phyloP scores from a whole-genome alignment of 2,329 filamentous ascomycete genomes.

The Arthroderma sp. region DNA sequence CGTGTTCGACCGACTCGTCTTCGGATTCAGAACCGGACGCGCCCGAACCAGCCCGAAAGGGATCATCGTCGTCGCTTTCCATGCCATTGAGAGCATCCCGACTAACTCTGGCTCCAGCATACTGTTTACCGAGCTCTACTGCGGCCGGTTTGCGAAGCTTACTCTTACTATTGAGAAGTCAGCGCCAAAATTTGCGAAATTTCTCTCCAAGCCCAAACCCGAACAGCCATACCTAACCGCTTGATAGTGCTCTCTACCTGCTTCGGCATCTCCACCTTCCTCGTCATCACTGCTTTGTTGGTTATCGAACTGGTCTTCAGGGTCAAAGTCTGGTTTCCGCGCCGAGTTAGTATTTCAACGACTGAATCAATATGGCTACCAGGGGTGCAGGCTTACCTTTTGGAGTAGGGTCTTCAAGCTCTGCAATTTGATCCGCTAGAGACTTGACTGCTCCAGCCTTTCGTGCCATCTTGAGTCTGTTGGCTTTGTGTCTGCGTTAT shows the following conservation, averaged over 20 bases:
- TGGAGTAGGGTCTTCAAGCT: slow-evolving; percentile 47
- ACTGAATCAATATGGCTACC: slow-evolving; percentile 2
- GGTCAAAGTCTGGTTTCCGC: slow-evolving; percentile 55
- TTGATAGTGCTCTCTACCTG: slow-evolving; percentile 77
- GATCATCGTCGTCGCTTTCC: slow-evolving; percentile 32
- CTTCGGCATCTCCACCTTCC: slow-evolving; percentile 32
- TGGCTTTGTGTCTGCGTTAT: not conserved
- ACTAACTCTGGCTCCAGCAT: slow-evolving; percentile 63
- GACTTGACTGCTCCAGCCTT: slow-evolving; percentile 41
- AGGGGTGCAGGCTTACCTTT: slow-evolving; percentile 39
- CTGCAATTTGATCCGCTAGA: slow-evolving; percentile 47
- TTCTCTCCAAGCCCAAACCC: not conserved
- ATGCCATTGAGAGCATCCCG: slow-evolving; percentile 49
- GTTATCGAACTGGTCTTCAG: slow-evolving; percentile 52
- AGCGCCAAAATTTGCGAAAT: not conserved
- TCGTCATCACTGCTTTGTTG: slow-evolving; percentile 43
- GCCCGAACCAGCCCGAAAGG: slow-evolving; percentile 19
- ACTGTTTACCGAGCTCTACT: slow-evolving; percentile 60
- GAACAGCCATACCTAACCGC: slow-evolving; percentile 47
- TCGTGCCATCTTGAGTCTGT: slow-evolving; percentile 18
- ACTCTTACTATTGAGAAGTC: slow-evolving; percentile 48
- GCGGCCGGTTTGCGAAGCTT: slow-evolving; percentile 63
- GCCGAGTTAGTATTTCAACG: slow-evolving; percentile 4
- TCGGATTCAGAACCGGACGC: slow-evolving; percentile 17
- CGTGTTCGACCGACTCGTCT: slow-evolving; percentile 6